These are phyloP conservation scores for Colletotrichum cuscutae DNA, from an alignment of 2,329 filamentous ascomycete species.

Conservation along the genomic window DNA sequence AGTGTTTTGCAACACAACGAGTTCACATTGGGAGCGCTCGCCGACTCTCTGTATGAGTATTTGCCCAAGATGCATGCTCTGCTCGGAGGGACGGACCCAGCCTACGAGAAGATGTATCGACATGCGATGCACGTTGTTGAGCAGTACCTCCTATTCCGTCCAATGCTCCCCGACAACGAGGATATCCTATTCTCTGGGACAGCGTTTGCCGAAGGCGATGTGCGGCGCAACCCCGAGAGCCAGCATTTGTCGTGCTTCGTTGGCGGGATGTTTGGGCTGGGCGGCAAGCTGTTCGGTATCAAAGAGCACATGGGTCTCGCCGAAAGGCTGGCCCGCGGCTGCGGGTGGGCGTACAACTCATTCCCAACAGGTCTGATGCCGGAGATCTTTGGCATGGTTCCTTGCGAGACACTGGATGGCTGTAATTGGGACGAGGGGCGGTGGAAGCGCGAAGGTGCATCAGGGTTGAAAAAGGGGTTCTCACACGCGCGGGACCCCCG, in stretches of 20 bases:
- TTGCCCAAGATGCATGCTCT: slow-evolving; percentile 61
- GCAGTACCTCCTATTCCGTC: slow-evolving; percentile 69
- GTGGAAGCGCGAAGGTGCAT: slow-evolving; percentile 38
- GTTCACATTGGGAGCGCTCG: slow-evolving; percentile 52
- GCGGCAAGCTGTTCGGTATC: slow-evolving; percentile 54
- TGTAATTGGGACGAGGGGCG: slow-evolving; percentile 55
- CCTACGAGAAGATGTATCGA: slow-evolving; percentile 68
- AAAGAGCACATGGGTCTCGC: slow-evolving; percentile 55
- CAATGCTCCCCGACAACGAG: slow-evolving; percentile 71
- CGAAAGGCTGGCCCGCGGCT: slow-evolving; percentile 59
- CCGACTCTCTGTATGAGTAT: slow-evolving; percentile 56
- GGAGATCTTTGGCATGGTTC: slow-evolving; percentile 56
- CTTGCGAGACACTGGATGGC: slow-evolving; percentile 52
- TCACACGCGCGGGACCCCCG: slow-evolving; percentile 64
- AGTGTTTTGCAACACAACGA: slow-evolving; percentile 43
- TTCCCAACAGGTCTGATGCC: slow-evolving; percentile 64
- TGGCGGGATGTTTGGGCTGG: slow-evolving; percentile 62
- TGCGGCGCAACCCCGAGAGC: slow-evolving; percentile 44
- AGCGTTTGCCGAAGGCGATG: slow-evolving; percentile 38
- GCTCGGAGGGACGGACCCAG: slow-evolving; percentile 63
- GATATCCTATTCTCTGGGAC: slow-evolving; percentile 67
- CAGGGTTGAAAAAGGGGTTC: slow-evolving; percentile 65
- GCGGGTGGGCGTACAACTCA: slow-evolving; percentile 59
- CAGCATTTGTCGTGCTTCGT: slow-evolving; percentile 63
- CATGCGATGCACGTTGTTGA: slow-evolving; percentile 64